A percentile compares a stretch with the other conserved stretches of the same genome.
phyloP scores from a whole-genome alignment of 495 filamentous ascomycete species.

The Polyplosphaeria fusca region DNA sequence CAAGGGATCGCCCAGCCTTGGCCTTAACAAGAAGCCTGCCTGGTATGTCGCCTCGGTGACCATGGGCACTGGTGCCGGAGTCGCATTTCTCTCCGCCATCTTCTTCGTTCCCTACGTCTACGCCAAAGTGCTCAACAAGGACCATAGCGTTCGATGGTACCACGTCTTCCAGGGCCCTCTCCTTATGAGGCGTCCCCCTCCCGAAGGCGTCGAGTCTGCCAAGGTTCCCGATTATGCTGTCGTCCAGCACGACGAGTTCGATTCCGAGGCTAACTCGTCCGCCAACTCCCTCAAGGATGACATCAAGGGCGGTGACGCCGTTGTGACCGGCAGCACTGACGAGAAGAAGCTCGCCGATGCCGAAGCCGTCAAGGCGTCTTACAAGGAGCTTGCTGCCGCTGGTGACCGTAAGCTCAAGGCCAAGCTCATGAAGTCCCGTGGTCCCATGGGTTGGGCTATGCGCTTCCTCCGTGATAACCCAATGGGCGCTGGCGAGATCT shows the following conservation, averaged over 20 bases:
- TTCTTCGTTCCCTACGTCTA: conserved; percentile 61
- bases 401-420: conserved; percentile 51
- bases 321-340: conserved; percentile 27
- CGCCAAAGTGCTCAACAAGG: conserved; percentile 54
- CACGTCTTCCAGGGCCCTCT: conserved; percentile 53
- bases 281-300: conserved; percentile 34
- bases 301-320: conserved; percentile 22
- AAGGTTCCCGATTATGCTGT: conserved; percentile 53
- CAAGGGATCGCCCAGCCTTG: conserved; percentile 59
- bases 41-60: conserved; percentile 58
- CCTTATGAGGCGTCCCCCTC: conserved; percentile 40
- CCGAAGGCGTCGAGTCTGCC: conserved; percentile 7
- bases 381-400: conserved; percentile 55
- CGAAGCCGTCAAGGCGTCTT: conserved; percentile 49
- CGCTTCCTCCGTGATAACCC: conserved; percentile 65
- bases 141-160: conserved; percentile 53
- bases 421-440: conserved; percentile 53
- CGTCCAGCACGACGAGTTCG: conserved; percentile 48
- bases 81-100: conserved; percentile 50
- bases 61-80: conserved; percentile 52
- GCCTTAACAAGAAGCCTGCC: conserved; percentile 53
- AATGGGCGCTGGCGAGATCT: conserved; percentile 62
- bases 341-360: conserved; percentile 48
- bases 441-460: conserved; percentile 70
- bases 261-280: conserved; percentile 29